A percentile compares a stretch with the other conserved stretches of the same genome.
phyloP scores from a whole-genome alignment of 177 flowering plant species.

The Telopea speciosissima region DNA sequence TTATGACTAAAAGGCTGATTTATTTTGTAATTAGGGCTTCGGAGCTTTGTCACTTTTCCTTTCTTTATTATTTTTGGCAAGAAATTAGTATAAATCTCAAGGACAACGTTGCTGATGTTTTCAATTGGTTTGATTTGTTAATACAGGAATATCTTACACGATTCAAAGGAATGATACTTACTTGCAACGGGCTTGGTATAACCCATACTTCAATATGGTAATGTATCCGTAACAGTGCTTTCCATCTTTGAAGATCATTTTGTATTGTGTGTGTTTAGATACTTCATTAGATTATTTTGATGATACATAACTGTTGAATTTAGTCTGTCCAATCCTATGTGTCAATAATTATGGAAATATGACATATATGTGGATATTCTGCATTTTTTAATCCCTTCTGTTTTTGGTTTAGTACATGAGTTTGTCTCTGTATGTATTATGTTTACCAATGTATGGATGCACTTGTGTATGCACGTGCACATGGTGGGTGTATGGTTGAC shows the following conservation, averaged over 20 bases:
- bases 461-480: too few species aligned
- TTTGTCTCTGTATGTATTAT: too few species aligned
- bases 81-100: neutral
- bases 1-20: neutral
- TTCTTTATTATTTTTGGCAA: neutral
- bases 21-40: neutral
- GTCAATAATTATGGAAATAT: too few species aligned
- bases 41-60: neutral
- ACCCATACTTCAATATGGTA: slow-evolving; percentile 60
- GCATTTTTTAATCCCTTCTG: too few species aligned
- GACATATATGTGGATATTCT: too few species aligned
- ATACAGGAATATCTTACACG: slow-evolving; percentile 77
- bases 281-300: too few species aligned
- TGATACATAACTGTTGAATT: too few species aligned
- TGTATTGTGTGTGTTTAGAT: neutral
- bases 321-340: too few species aligned
- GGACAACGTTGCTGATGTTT: neutral
- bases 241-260: neutral
- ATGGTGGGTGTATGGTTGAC: too few species aligned
- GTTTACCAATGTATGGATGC: too few species aligned
- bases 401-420: too few species aligned
- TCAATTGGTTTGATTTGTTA: neutral
- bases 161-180: slow-evolving; percentile 90
- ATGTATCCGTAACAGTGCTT: slow-evolving; percentile 3
- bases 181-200: slow-evolving; percentile 89